A percentile compares a stretch with the other conserved stretches of the same genome.
These are phyloP conservation scores for Colletotrichum falcatum DNA, from an alignment of 2,329 filamentous ascomycete species.

Conservation along the genomic window DNA sequence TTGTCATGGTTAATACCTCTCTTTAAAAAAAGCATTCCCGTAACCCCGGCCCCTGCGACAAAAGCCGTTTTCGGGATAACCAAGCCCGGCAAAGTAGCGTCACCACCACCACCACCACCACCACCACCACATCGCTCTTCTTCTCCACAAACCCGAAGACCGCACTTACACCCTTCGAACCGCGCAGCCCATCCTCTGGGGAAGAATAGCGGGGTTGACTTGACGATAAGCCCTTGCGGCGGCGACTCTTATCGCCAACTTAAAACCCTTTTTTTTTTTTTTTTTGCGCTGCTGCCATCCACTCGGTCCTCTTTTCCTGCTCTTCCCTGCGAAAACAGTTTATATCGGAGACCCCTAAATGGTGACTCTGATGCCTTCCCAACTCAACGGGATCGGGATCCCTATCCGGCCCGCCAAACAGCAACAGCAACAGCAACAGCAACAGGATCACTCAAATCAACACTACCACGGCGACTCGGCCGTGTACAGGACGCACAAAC, in stretches of 20 bases:
- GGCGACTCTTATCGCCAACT: conserved; percentile 10
- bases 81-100: conserved; percentile 5
- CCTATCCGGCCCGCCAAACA: conserved; percentile 51
- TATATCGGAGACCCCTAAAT: conserved; percentile 34
- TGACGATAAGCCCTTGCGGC: conserved; percentile 40
- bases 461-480: conserved; percentile 41
- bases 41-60: conserved; percentile 12
- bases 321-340: conserved; percentile 35
- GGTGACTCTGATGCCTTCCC: conserved; percentile 48
- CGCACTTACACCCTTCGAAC: conserved; percentile 40
- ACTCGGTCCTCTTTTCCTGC: conserved; percentile 15
- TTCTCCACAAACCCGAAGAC: conserved; percentile 34
- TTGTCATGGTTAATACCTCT: conserved; percentile 34
- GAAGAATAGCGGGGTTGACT: conserved; percentile 41
- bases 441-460: conserved; percentile 36
- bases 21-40: conserved; percentile 33
- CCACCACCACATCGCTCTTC: conserved; percentile 17
- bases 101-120: not conserved
- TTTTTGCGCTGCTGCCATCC: conserved; percentile 16
- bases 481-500: conserved; percentile 62
- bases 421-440: conserved; percentile 38
- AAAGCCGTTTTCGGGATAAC: conserved; percentile 33
- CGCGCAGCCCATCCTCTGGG: conserved; percentile 34
- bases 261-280: conserved; percentile 20
- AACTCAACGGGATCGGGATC: conserved; percentile 50